These are phyloP conservation scores for Lotus japonicus DNA, from an alignment of 306 rosid genomes.

Conservation along the genomic window DNA sequence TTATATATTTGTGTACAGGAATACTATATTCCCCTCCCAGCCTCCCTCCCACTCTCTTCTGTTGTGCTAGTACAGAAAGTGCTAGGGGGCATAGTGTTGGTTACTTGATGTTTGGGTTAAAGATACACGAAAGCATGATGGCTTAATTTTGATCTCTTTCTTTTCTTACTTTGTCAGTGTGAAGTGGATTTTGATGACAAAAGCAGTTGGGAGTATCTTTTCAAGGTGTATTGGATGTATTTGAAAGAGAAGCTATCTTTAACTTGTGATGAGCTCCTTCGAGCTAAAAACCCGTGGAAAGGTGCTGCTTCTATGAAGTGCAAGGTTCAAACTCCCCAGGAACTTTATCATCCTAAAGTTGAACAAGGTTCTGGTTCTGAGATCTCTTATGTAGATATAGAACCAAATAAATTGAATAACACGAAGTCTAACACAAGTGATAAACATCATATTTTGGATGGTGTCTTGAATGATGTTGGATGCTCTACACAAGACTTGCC, in stretches of 20 bases:
- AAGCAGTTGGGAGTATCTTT: slow-evolving; percentile 98
- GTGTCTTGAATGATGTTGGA: slow-evolving; percentile 23
- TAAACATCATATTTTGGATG: slow-evolving; percentile 13
- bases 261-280: slow-evolving; percentile 63
- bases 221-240: slow-evolving; percentile 85
- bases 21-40: background rate
- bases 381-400: slow-evolving; percentile 41
- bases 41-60: background rate
- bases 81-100: background rate
- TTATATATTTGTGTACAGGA: background rate
- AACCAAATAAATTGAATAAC: slow-evolving; percentile 28
- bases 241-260: slow-evolving; percentile 64
- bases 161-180: slow-evolving; percentile 23
- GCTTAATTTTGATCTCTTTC: slow-evolving; percentile 1
- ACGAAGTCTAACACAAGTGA: slow-evolving; percentile 19
- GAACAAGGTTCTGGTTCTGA: slow-evolving; percentile 33
- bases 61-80: background rate
- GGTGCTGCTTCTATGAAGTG: slow-evolving; percentile 32
- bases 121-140: background rate
- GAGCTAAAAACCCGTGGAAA: slow-evolving; percentile 72
- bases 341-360: slow-evolving; percentile 30
- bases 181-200: slow-evolving; percentile 93
- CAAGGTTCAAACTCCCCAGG: slow-evolving; percentile 31
- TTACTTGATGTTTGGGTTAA: background rate
- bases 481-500: slow-evolving; percentile 19